Conservation (phyloP, 768 basidiomycete species). For the Auriculariales sp. region DNA sequence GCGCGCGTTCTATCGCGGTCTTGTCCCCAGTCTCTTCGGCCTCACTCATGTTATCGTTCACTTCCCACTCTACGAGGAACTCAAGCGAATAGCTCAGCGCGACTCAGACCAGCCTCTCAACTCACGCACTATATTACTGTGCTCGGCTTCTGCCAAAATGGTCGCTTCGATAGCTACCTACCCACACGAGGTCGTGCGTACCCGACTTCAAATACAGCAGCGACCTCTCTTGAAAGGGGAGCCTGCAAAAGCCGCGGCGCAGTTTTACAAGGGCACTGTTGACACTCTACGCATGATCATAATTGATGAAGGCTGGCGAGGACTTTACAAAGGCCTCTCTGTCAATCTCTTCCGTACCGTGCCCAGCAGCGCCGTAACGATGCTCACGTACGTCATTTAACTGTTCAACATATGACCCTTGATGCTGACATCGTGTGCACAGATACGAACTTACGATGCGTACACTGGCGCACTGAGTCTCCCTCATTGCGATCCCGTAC, state of each 20-base stretch:
- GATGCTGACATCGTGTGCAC: constrained; percentile 6
- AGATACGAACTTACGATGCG: constrained; percentile 32
- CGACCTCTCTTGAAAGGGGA: constrained; percentile 35
- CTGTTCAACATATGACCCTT: too few relatives aligned
- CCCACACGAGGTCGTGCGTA: constrained; percentile 97
- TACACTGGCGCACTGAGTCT: too few relatives aligned
- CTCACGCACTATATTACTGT: constrained; percentile 57
- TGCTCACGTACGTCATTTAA: constrained; percentile 58
- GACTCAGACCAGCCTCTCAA: constrained; percentile 36
- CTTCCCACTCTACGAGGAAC: constrained; percentile 89
- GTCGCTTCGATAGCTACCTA: constrained; percentile 90
- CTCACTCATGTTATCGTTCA: constrained; percentile 94
- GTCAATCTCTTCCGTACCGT: constrained; percentile 90
- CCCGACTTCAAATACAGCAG: constrained; percentile 81
- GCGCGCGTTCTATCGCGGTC: constrained; percentile 85
- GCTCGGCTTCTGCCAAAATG: constrained; percentile 93
- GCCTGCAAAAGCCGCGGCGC: constrained; percentile 21
- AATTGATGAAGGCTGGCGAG: constrained; percentile 72
- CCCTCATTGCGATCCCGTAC: constrained; percentile 6
- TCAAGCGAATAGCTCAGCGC: constrained; percentile 39
- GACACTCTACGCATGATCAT: constrained; percentile 62
- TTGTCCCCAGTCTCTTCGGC: constrained; percentile 84
- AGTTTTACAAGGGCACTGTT: constrained; percentile 39
- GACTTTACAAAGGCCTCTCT: constrained; percentile 86
- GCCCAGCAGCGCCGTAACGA: constrained; percentile 90